Conservation (phyloP, 192 early-diverging fungal species). For the Glomus cerebriforme region DNA sequence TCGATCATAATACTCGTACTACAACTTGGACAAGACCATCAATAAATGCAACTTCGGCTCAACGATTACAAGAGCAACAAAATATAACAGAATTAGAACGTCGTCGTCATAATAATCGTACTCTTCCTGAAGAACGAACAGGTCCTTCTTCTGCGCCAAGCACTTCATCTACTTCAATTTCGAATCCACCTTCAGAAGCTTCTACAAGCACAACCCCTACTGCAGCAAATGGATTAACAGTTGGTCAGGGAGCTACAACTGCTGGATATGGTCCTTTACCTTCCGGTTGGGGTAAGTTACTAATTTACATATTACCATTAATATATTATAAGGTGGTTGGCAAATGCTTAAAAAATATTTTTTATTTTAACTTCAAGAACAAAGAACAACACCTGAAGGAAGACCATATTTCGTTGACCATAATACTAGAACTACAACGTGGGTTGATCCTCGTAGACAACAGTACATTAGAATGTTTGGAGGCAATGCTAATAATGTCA, state of each 20-base stretch:
- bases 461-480: slow-evolving; percentile 58
- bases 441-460: slow-evolving; percentile 84
- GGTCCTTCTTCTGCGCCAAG: slow-evolving; percentile 42
- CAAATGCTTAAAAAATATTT: not conserved
- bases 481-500: slow-evolving; percentile 58
- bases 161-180: slow-evolving; percentile 26
- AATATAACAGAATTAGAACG: slow-evolving; percentile 75
- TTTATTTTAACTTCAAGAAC: slow-evolving; percentile 46
- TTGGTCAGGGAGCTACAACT: slow-evolving; percentile 57
- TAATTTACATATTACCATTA: not conserved
- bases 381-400: slow-evolving; percentile 76
- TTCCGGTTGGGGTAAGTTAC: slow-evolving; percentile 65
- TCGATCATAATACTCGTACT: slow-evolving; percentile 94
- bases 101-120: slow-evolving; percentile 77
- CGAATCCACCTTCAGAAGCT: slow-evolving; percentile 36
- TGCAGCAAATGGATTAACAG: slow-evolving; percentile 36
- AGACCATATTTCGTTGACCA: slow-evolving; percentile 92
- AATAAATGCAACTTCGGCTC: slow-evolving; percentile 40
- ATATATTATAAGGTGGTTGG: not conserved
- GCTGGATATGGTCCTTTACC: slow-evolving; percentile 77
- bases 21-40: slow-evolving; percentile 88
- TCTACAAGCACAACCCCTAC: slow-evolving; percentile 31
- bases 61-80: slow-evolving; percentile 44
- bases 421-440: slow-evolving; percentile 85
- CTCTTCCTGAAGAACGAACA: slow-evolving; percentile 69